phyloP scores from a whole-genome alignment of 768 basidiomycete species.

The Xerocomellus intermedius region DNA sequence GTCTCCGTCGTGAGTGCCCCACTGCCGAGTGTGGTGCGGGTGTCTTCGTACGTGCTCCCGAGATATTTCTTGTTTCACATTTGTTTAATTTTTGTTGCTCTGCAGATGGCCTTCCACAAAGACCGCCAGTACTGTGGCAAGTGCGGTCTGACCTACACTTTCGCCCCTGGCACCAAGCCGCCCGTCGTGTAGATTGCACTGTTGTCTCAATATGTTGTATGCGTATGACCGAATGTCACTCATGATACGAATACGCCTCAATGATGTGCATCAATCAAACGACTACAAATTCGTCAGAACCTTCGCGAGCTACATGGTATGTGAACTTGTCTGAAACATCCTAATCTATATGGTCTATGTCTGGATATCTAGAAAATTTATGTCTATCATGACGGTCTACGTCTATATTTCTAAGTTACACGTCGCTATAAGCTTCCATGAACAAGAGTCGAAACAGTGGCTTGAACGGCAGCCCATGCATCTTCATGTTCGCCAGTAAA shows the following conservation, averaged over 20 bases:
- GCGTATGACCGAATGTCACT: conserved; percentile 11
- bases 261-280: background rate
- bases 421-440: background rate
- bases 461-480: conserved; percentile 26
- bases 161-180: conserved; percentile 78
- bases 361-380: background rate
- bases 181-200: conserved; percentile 53
- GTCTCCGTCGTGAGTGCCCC: conserved; percentile 95
- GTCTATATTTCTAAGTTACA: background rate
- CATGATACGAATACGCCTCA: background rate
- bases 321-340: background rate
- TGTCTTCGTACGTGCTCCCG: conserved; percentile 63
- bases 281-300: background rate
- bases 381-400: conserved; percentile 1
- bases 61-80: background rate
- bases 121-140: conserved; percentile 99
- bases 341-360: background rate
- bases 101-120: conserved; percentile 96
- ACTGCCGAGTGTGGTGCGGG: conserved; percentile 81
- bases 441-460: conserved; percentile 1
- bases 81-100: conserved; percentile 13
- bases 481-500: conserved; percentile 31
- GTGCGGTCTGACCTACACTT: conserved; percentile 86
- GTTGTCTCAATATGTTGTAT: conserved; percentile 9
- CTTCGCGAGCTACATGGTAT: background rate